Evolutionary conservation across 495 filamentous ascomycete genomes (phyloP).

Genomic region (Aspergillus leporis): DNA sequence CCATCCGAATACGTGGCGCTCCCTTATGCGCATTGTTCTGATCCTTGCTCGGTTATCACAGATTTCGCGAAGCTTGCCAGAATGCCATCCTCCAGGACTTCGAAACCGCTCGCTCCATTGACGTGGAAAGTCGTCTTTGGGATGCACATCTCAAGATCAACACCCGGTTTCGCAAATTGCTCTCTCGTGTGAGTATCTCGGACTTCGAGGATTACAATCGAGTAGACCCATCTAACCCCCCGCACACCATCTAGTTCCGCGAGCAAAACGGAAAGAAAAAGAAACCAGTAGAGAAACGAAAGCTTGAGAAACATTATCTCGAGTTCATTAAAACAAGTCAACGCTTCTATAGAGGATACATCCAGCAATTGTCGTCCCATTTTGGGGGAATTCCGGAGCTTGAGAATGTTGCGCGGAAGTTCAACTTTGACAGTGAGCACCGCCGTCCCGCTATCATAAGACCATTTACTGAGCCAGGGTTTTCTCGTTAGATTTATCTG

Average conservation of each 20-base stretch:
- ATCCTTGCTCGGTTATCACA: constrained; percentile 31
- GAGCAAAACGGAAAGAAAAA: constrained; percentile 59
- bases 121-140: constrained; percentile 76
- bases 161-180: constrained; percentile 66
- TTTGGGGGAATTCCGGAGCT: constrained; percentile 73
- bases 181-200: constrained; percentile 46
- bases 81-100: constrained; percentile 73
- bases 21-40: constrained; percentile 21
- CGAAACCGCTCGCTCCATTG: constrained; percentile 59
- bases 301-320: constrained; percentile 74
- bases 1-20: neutral
- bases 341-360: constrained; percentile 81
- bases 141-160: constrained; percentile 75
- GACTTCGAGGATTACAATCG: neutral
- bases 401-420: constrained; percentile 65
- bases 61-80: constrained; percentile 69
- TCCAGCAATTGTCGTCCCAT: constrained; percentile 73
- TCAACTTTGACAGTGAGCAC: constrained; percentile 60
- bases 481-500: constrained; percentile 40
- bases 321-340: constrained; percentile 84
- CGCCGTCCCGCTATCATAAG: constrained; percentile 5
- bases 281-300: constrained; percentile 74
- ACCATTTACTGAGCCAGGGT: constrained; percentile 30
- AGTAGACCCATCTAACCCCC: constrained; percentile 14
- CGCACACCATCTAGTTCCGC: constrained; percentile 42